These are phyloP conservation scores for Eimeria sp. DNA, from an alignment of 169 alveolate species.

Conservation along the genomic window DNA sequence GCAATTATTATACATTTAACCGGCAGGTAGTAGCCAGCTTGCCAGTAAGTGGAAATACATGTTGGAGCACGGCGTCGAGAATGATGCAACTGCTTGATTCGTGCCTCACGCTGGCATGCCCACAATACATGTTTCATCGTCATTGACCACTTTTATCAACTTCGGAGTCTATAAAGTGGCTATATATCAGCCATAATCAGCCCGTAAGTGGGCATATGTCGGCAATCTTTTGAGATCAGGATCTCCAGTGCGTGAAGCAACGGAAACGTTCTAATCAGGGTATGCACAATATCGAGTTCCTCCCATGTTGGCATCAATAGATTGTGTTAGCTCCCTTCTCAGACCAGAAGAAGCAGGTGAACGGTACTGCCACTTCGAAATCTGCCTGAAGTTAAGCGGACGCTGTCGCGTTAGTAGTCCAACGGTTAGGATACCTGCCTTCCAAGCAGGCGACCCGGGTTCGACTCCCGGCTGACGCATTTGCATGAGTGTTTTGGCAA, in stretches of 20 bases:
- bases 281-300: not conserved
- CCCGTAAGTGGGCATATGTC: no score
- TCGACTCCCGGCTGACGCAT: conserved; percentile 99
- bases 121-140: not conserved
- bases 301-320: not conserved
- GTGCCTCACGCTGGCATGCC: not conserved
- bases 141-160: not conserved
- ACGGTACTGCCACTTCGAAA: not conserved
- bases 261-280: not conserved
- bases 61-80: no score
- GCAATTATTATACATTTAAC: not conserved
- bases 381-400: not conserved
- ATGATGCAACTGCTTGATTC: not conserved
- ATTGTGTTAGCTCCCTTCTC: not conserved
- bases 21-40: not conserved
- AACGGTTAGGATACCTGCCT: conserved; percentile 99
- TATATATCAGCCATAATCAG: not conserved
- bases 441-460: conserved; percentile 99
- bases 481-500: not conserved
- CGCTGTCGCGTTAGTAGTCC: conserved; percentile 96
- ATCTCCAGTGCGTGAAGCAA: no score
- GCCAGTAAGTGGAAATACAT: not conserved
- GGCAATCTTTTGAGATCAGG: no score
- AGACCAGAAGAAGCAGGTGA: not conserved
- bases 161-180: not conserved